phyloP scores from a whole-genome alignment of 345 rosid genomes.

The Rhizophora apiculata region DNA sequence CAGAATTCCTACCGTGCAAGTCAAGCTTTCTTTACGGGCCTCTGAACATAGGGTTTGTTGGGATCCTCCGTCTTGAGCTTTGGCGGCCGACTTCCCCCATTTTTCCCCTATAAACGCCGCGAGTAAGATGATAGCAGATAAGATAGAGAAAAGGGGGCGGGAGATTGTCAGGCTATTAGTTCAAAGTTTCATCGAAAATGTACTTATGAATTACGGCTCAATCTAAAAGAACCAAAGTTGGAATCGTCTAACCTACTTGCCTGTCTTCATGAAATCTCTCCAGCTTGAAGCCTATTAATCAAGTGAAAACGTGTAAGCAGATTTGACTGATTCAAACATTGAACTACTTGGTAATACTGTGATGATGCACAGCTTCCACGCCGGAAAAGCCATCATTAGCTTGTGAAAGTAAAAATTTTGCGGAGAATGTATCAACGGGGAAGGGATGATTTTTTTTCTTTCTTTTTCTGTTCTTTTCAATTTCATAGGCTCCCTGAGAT shows the following conservation, averaged over 20 bases:
- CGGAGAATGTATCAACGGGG: too few relatives aligned
- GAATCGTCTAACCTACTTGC: constrained; percentile 64
- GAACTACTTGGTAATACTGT: too few relatives aligned
- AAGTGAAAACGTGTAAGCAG: neutral
- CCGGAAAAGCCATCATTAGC: too few relatives aligned
- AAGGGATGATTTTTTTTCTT: too few relatives aligned
- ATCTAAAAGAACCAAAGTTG: neutral
- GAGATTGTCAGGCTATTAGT: neutral
- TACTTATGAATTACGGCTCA: neutral
- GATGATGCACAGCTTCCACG: too few relatives aligned
- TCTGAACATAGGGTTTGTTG: constrained; percentile 89
- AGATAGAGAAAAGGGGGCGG: neutral
- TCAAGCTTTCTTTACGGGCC: constrained; percentile 87
- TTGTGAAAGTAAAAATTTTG: too few relatives aligned
- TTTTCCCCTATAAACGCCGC: constrained; percentile 51
- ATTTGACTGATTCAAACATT: neutral
- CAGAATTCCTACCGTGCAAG: neutral
- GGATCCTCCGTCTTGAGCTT: constrained; percentile 97
- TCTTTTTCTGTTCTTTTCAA: too few relatives aligned
- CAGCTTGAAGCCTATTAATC: constrained; percentile 61
- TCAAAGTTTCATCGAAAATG: too few relatives aligned
- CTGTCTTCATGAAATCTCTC: constrained; percentile 81
- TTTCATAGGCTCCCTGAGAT: too few relatives aligned
- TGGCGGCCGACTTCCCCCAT: constrained; percentile 90
- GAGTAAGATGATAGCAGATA: neutral